These are phyloP conservation scores for Alternaria triticimaculans DNA, from an alignment of 2,329 filamentous ascomycete genomes.

Conservation along the genomic window DNA sequence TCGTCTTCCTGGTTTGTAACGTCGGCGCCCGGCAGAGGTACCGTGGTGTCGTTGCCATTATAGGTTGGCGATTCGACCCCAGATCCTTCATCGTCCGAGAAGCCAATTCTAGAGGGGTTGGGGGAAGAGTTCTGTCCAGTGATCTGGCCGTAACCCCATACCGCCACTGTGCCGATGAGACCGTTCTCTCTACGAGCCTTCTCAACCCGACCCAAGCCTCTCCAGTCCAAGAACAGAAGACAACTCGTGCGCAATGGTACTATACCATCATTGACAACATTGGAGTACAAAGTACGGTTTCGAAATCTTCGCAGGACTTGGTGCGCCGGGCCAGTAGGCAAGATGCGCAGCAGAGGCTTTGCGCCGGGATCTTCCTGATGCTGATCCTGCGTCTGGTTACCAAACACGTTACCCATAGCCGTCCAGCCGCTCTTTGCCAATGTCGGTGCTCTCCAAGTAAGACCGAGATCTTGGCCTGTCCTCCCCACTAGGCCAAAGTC, in stretches of 20 bases:
- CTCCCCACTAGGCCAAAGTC: conserved; percentile 97
- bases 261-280: conserved; percentile 97
- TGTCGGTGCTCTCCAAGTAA: conserved; percentile 92
- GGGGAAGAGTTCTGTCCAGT: conserved; percentile 70
- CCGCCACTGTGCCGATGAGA: conserved; percentile 88
- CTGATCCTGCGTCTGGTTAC: conserved; percentile 63
- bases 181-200: conserved; percentile 93
- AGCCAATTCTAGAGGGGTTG: conserved; percentile 57
- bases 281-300: conserved; percentile 92
- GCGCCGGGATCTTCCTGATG: conserved; percentile 74
- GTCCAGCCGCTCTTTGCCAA: conserved; percentile 87
- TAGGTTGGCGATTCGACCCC: conserved; percentile 37
- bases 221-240: conserved; percentile 96
- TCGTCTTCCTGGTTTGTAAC: conserved; percentile 71
- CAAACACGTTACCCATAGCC: conserved; percentile 81
- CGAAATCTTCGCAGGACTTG: conserved; percentile 84
- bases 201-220: conserved; percentile 88
- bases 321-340: conserved; percentile 91
- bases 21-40: conserved; percentile 73
- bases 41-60: conserved; percentile 56
- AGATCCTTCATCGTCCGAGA: conserved; percentile 39
- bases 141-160: conserved; percentile 93
- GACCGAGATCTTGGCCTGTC: conserved; percentile 90
- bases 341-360: conserved; percentile 85
- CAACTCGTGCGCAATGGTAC: conserved; percentile 95